These are phyloP conservation scores for Candida orba DNA, from an alignment of 805 yeast species.

Conservation along the genomic window DNA sequence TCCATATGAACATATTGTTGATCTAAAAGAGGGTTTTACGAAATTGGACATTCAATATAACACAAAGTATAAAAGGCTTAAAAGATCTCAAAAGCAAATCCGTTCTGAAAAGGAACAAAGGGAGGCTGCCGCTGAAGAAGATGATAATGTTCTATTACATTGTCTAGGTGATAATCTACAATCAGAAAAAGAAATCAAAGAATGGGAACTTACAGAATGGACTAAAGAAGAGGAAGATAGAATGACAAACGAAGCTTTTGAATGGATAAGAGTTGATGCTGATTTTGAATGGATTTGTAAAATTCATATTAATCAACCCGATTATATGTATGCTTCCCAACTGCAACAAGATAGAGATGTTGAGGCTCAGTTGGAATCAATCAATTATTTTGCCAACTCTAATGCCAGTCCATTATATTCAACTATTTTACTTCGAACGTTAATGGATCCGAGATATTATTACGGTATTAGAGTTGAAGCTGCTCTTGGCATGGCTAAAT, in stretches of 20 bases:
- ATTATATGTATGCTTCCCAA: slow-evolving; percentile 91
- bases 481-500: slow-evolving; percentile 65
- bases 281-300: slow-evolving; percentile 96
- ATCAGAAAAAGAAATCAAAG: slow-evolving; percentile 47
- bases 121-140: slow-evolving; percentile 22
- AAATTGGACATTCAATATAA: slow-evolving; percentile 92
- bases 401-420: slow-evolving; percentile 62
- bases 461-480: slow-evolving; percentile 89
- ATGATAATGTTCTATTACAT: slow-evolving; percentile 36
- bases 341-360: slow-evolving; percentile 92
- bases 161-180: slow-evolving; percentile 76
- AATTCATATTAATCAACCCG: slow-evolving; percentile 78
- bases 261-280: slow-evolving; percentile 97
- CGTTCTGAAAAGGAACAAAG: slow-evolving; percentile 35
- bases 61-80: slow-evolving; percentile 81
- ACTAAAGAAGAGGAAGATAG: slow-evolving; percentile 60
- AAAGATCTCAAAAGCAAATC: slow-evolving; percentile 44
- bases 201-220: slow-evolving; percentile 74
- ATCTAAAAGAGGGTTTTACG: slow-evolving; percentile 75
- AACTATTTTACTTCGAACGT: slow-evolving; percentile 68
- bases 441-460: slow-evolving; percentile 77
- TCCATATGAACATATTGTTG: slow-evolving; percentile 96
- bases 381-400: slow-evolving; percentile 57
- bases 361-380: slow-evolving; percentile 87
- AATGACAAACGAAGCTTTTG: slow-evolving; percentile 79